Evolutionary conservation across 2,329 filamentous ascomycete genomes (phyloP).

Genomic region (Aspergillus caelatus): DNA sequence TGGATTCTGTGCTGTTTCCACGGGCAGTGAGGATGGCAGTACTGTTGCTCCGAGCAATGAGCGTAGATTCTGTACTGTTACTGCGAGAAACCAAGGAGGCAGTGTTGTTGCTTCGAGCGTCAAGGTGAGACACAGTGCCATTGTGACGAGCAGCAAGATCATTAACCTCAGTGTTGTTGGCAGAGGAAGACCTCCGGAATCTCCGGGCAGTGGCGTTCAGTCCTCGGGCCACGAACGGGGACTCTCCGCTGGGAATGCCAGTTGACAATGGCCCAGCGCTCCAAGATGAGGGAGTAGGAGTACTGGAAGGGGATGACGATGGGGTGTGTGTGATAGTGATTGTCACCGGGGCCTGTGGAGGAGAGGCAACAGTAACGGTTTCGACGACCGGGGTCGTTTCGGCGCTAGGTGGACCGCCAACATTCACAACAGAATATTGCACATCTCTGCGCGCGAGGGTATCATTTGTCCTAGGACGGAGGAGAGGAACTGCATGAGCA

Average conservation of each 20-base stretch:
- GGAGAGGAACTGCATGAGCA: slow-evolving; percentile 32
- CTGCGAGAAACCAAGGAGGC: neutral
- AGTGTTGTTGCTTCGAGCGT: slow-evolving; percentile 7
- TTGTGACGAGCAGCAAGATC: slow-evolving; percentile 2
- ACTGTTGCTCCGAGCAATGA: slow-evolving; percentile 5
- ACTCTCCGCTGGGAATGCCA: neutral
- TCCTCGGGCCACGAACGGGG: slow-evolving; percentile 1
- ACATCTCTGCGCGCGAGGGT: slow-evolving; percentile 29
- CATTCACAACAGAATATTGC: slow-evolving; percentile 37
- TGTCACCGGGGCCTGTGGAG: slow-evolving; percentile 26
- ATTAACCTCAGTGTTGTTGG: slow-evolving; percentile 12
- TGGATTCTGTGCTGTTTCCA: neutral
- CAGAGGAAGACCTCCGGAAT: slow-evolving; percentile 1
- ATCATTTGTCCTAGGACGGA: slow-evolving; percentile 22
- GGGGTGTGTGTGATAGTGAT: slow-evolving; percentile 25
- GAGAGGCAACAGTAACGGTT: slow-evolving; percentile 19
- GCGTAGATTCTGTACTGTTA: too few species aligned
- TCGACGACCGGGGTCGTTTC: slow-evolving; percentile 20
- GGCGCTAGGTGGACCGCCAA: slow-evolving; percentile 26
- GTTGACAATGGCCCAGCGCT: slow-evolving; percentile 3
- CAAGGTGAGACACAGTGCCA: slow-evolving; percentile 6
- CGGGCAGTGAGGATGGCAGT: neutral
- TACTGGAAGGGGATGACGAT: slow-evolving; percentile 27
- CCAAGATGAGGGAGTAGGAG: slow-evolving; percentile 9
- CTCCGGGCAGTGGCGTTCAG: slow-evolving; percentile 8